Evolutionary conservation across 2,329 filamentous ascomycete species (phyloP).

Genomic region (Teratosphaeriaceae sp.): DNA sequence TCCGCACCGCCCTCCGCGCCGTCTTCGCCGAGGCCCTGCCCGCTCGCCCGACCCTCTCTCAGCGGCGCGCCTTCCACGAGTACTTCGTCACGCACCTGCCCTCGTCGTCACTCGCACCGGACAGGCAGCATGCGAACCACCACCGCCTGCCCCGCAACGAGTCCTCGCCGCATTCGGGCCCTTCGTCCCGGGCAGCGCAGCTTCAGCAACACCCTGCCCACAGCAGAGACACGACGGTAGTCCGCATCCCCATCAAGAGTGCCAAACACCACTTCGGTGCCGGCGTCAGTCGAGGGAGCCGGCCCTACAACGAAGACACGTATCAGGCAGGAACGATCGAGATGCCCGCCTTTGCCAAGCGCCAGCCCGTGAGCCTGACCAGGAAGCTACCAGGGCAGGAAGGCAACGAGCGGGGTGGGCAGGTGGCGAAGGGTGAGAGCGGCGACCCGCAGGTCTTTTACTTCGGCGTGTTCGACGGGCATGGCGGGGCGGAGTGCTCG

Average conservation of each 20-base stretch:
- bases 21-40: slow-evolving; percentile 16
- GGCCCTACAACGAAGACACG: slow-evolving; percentile 87
- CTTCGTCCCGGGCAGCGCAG: slow-evolving; percentile 16
- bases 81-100: slow-evolving; percentile 97
- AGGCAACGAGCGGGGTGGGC: slow-evolving; percentile 26
- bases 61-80: slow-evolving; percentile 63
- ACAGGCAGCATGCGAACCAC: slow-evolving; percentile 49
- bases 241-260: slow-evolving; percentile 85
- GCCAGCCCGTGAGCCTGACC: slow-evolving; percentile 61
- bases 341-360: slow-evolving; percentile 84
- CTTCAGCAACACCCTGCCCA: slow-evolving; percentile 37
- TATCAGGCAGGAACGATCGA: slow-evolving; percentile 92
- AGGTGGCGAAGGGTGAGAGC: slow-evolving; percentile 63
- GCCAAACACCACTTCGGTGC: slow-evolving; percentile 96
- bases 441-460: slow-evolving; percentile 97
- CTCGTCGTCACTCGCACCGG: slow-evolving; percentile 85
- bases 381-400: slow-evolving; percentile 21
- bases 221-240: slow-evolving; percentile 76
- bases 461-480: slow-evolving; percentile 93
- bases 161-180: slow-evolving; percentile 65
- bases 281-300: slow-evolving; percentile 68
- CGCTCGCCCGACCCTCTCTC: slow-evolving; percentile 7
- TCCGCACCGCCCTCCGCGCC: slow-evolving; percentile 21
- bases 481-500: slow-evolving; percentile 84
- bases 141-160: slow-evolving; percentile 81